Conservation (phyloP, 179 eudicot species). For the Spinacia oleracea region DNA sequence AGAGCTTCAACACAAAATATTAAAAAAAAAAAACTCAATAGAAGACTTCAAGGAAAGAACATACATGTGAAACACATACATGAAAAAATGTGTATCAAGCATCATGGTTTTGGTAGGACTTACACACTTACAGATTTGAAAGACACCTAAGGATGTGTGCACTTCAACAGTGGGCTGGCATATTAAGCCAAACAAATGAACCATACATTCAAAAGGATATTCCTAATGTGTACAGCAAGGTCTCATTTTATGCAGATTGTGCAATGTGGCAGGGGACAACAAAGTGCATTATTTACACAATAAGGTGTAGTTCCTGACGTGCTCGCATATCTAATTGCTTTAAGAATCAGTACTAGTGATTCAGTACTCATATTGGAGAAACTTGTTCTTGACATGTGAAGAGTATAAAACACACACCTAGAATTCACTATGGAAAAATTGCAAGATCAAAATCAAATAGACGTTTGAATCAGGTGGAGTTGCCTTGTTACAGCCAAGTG, state of each 20-base stretch:
- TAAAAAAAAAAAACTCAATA: background rate
- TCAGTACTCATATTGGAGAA: background rate
- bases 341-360: background rate
- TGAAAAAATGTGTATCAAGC: background rate
- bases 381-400: background rate
- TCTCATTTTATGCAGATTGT: background rate
- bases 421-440: background rate
- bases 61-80: background rate
- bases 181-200: background rate
- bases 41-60: constrained; percentile 2
- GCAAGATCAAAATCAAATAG: background rate
- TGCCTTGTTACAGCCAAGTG: background rate
- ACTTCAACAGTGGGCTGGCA: background rate
- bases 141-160: background rate
- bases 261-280: background rate
- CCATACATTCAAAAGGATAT: background rate
- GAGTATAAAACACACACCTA: background rate
- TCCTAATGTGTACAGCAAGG: background rate
- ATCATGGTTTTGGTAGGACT: background rate
- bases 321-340: background rate
- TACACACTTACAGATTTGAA: background rate
- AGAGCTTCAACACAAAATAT: background rate
- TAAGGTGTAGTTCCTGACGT: background rate
- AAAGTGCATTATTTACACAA: background rate
- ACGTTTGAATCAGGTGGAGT: background rate